Base-by-base conservation (phyloP, 1,284 basidiomycete genomes). In the Golubevia pallescens region DNA sequence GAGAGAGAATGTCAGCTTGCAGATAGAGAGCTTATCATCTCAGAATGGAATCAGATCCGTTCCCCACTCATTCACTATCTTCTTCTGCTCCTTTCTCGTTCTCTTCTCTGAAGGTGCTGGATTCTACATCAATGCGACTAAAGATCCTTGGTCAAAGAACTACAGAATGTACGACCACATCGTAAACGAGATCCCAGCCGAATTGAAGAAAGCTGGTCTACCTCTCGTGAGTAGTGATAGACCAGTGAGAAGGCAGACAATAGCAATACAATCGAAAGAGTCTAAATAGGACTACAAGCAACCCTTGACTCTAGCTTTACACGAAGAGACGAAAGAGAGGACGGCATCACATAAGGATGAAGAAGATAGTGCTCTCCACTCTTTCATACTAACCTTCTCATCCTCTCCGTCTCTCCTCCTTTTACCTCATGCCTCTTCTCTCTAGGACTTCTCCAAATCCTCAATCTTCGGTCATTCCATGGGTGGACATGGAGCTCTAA, bases 401-500 rank as follows among this genome's bases (percentile, higher is more conserved):
- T 21, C 19, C 10, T n/a, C 57, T 56, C 24, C 19, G 10, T 14
- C 21, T 8, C 20, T 28, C 34, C 2, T 20, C 6, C 21, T 7
- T 3, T 21, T 53, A 3, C 8, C 42, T 34, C 4, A 21, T 59
- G 14, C 42, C 51, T 19, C 19, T 4, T 34, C 2, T 13, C 0
- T 5, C 21, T 63, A 68, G 65, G 80, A 84, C 58, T 67, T 68
- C 3, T n/a, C 42, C 3, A 62, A 65, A 8, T 67, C 78, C 0
- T 77, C 78, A 1, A 79, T 85, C 67, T 57, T 71, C 1, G 82
- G 82, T 6, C 82, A 85, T 62, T 92, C 90, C 86, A 92, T 95
- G 95, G 96, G 96, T 67, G 95, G 96, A 1, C 95, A 97, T 85
- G 97, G 96, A 19, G 95, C 97, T 4, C 89, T 99, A 24, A 93